Percentiles rank a stretch among this genome's conserved stretches.
Conservation (phyloP, 2,329 filamentous ascomycete genomes). For the Colletotrichum orchidophilum region DNA sequence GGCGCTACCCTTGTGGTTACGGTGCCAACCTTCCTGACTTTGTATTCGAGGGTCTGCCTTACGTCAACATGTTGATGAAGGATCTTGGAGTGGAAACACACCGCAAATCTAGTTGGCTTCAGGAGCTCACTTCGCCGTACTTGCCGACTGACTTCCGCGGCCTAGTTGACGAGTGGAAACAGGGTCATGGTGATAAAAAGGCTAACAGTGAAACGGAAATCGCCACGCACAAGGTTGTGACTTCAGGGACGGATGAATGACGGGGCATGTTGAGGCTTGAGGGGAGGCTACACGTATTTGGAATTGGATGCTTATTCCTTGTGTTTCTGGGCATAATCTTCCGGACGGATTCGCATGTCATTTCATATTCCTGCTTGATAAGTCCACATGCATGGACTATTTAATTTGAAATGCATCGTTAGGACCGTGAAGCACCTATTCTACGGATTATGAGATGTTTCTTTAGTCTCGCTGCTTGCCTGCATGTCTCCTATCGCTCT, state of each 20-base stretch:
- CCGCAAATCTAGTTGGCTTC: constrained; percentile 31
- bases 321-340: background rate
- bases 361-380: background rate
- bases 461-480: background rate
- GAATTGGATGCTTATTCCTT: no score
- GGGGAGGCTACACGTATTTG: no score
- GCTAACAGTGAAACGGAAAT: background rate
- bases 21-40: constrained; percentile 61
- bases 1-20: constrained; percentile 62
- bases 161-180: background rate
- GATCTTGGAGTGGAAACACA: constrained; percentile 34
- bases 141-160: background rate
- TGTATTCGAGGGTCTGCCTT: constrained; percentile 69
- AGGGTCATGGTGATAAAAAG: background rate
- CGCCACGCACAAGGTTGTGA: background rate
- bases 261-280: background rate
- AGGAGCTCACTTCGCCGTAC: constrained; percentile 28
- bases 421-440: background rate
- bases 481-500: background rate
- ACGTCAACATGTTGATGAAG: constrained; percentile 44
- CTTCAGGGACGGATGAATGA: background rate
- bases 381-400: no score
- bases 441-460: background rate
- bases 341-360: background rate
- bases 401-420: background rate